Base-by-base conservation (phyloP, 192 early-diverging fungal species). In the Bifiguratus adelaidae region DNA sequence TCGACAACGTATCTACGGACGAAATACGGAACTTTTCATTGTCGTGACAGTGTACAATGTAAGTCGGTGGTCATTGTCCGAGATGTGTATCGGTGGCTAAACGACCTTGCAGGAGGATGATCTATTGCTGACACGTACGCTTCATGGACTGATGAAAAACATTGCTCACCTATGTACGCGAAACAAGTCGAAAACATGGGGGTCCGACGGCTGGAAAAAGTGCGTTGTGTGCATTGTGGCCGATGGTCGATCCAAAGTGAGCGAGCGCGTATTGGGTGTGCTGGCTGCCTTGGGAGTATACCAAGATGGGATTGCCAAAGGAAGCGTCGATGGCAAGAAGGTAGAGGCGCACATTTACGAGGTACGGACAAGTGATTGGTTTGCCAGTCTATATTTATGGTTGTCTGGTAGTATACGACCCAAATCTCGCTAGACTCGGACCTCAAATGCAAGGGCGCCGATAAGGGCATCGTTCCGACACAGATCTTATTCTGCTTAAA, bases 401-500 rank as follows among this genome's bases (percentile, higher is more conserved):
- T 21, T 18, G 30, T 7, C 9, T n/a, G 32, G n/a, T 13, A 62
- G 72, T 93, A 88, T 69, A 95, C 92, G 7, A 81, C 85, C 12
- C 87, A 95, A 57, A 45, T 81, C 16, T 56, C 60, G 36, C 52
- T 91, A 28, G 81, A 88, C 50, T 49, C 53, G 3, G 73, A 86
- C 28, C 64, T 73, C 51, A 74, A 75, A 47, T 66, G 89, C 55
- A 56, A 66, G 40, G 77, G 80, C 4, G 66, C 72, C 30, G 64
- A 80, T 60, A 74, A 88, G 56, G 76, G 72, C 4, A 78, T 80
- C 60, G 84, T 87, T 12, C 92, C 92, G 3, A 76, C 87, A 24
- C 92, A 95, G 62, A 76, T 93, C 12, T 56, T 95, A 21, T 95
- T 95, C 70, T 92, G 86, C 46, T 68, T 95, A 32, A 95, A 95